Evolutionary conservation across 768 basidiomycete species (phyloP).

Genomic region (Phanerochaete sordida): DNA sequence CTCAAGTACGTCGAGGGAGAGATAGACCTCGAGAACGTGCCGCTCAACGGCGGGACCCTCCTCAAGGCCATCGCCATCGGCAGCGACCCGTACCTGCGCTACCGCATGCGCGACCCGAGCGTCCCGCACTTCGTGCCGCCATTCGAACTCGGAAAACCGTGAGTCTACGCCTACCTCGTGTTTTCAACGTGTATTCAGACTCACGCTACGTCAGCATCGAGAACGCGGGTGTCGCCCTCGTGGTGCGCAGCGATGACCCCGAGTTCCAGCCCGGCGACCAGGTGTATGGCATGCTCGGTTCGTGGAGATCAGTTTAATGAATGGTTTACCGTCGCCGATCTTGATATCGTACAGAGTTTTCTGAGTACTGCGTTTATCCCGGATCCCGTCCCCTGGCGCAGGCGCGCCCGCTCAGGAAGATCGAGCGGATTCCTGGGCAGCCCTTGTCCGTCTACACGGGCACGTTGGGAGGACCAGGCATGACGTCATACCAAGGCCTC

Average conservation of each 20-base stretch:
- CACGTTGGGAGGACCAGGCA: conserved; percentile 11
- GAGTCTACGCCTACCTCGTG: background rate
- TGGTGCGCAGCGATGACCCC: conserved; percentile 12
- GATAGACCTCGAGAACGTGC: conserved; percentile 18
- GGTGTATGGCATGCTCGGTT: conserved; percentile 3
- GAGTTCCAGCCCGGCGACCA: conserved; percentile 8
- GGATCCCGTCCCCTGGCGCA: background rate
- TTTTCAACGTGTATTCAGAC: background rate
- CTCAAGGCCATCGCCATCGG: conserved; percentile 16
- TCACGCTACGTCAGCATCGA: background rate
- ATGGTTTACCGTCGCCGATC: background rate
- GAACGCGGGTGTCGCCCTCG: conserved; percentile 9
- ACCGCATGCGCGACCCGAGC: conserved; percentile 11
- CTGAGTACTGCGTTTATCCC: conserved; percentile 5
- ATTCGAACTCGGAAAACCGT: conserved; percentile 1
- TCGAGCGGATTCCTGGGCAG: background rate
- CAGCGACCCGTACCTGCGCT: conserved; percentile 19
- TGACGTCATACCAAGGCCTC: conserved; percentile 31
- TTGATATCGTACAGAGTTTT: background rate
- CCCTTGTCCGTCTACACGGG: conserved; percentile 3
- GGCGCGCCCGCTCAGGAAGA: background rate
- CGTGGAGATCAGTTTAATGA: background rate
- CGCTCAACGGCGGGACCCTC: conserved; percentile 18
- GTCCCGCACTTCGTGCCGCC: conserved; percentile 4
- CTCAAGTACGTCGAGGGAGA: conserved; percentile 2